Percentiles rank a stretch among this genome's conserved stretches.
Conservation (phyloP, 305 asterid genomes). For the Rubia balearica region DNA sequence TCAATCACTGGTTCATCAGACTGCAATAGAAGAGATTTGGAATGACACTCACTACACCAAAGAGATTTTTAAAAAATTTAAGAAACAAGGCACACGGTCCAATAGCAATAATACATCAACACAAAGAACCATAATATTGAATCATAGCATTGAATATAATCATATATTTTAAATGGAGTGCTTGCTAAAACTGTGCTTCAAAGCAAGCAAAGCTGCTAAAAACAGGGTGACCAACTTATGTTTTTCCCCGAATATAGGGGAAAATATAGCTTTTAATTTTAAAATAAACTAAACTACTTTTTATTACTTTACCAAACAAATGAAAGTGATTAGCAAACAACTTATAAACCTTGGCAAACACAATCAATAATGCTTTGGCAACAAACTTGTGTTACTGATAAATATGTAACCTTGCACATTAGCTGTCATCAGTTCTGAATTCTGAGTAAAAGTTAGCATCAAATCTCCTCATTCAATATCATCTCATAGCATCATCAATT, state of each 20-base stretch:
- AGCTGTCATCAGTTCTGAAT: not conserved
- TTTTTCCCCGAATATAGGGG: not conserved
- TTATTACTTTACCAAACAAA: too few relatives aligned
- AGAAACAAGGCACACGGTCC: not conserved
- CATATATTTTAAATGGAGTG: too few relatives aligned
- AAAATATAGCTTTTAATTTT: too few relatives aligned
- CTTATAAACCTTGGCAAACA: too few relatives aligned
- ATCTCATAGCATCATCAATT: not conserved
- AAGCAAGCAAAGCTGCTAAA: too few relatives aligned
- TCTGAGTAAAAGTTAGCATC: not conserved
- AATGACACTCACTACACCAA: not conserved
- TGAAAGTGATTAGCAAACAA: too few relatives aligned
- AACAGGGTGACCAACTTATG: not conserved
- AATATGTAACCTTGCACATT: not conserved
- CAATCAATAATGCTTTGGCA: too few relatives aligned
- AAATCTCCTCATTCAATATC: not conserved
- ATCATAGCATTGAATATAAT: not conserved
- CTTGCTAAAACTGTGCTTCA: too few relatives aligned
- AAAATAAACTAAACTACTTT: too few relatives aligned
- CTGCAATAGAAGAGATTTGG: conserved; percentile 7
- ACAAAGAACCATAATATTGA: not conserved
- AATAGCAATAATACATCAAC: not conserved
- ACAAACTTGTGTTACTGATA: not conserved
- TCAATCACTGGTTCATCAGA: conserved; percentile 24
- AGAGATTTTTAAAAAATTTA: not conserved